Conservation (phyloP, 805 yeast species). For the Kluyveromyces siamensis region DNA sequence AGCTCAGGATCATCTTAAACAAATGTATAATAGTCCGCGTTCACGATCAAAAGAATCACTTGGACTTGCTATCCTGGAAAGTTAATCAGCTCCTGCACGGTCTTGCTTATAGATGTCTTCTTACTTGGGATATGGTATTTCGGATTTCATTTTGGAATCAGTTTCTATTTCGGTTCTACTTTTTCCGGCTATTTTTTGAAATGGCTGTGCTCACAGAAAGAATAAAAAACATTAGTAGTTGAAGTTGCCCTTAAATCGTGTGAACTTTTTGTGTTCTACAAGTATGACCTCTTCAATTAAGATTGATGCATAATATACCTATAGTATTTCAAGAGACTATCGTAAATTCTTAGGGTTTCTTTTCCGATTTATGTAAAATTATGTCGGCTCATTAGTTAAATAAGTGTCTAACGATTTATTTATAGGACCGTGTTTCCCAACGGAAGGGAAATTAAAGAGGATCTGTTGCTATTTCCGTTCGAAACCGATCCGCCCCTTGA, state of each 20-base stretch:
- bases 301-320: too few relatives aligned
- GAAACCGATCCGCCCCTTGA: slow-evolving; percentile 18
- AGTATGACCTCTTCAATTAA: not conserved
- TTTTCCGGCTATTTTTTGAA: not conserved
- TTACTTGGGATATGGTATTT: not conserved
- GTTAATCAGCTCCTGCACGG: too few relatives aligned
- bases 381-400: not conserved
- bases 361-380: not conserved
- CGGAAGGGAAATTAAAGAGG: slow-evolving; percentile 17
- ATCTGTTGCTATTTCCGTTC: slow-evolving; percentile 17
- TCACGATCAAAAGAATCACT: not conserved
- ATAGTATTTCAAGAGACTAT: not conserved
- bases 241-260: not conserved
- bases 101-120: too few relatives aligned
- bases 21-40: not conserved
- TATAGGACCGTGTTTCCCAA: slow-evolving; percentile 7
- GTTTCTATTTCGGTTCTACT: not conserved
- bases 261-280: too few relatives aligned
- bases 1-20: not conserved
- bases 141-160: not conserved
- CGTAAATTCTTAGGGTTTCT: too few relatives aligned
- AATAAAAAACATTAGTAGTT: too few relatives aligned
- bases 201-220: not conserved
- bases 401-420: not conserved
- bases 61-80: too few relatives aligned